Evolutionary conservation across 306 rosid species (phyloP).

Genomic region (Rosa multiflora): DNA sequence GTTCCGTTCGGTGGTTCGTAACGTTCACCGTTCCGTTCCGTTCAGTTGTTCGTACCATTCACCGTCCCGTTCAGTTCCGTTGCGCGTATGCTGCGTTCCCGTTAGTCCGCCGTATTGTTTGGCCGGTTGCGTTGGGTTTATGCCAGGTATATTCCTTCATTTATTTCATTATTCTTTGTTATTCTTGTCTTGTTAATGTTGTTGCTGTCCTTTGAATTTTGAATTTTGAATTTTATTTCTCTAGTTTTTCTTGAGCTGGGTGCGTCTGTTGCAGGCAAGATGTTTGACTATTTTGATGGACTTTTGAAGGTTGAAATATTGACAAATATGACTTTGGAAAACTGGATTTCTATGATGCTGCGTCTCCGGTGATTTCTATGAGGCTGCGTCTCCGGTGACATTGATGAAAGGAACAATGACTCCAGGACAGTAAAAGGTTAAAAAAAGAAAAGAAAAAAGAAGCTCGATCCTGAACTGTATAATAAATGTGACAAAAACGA

Average conservation of each 20-base stretch:
- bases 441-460: not conserved
- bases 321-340: not conserved
- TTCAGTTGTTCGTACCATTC: not conserved
- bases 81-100: conserved; percentile 27
- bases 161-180: not conserved
- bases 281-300: not conserved
- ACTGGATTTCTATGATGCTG: not conserved
- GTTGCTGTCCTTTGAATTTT: not conserved
- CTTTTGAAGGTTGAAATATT: not conserved
- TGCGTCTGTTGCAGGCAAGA: conserved; percentile 21
- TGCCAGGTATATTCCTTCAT: conserved; percentile 41
- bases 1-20: conserved; percentile 3
- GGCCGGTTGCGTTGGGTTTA: conserved; percentile 18
- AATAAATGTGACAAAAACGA: not conserved
- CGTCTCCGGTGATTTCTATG: not conserved
- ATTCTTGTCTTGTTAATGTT: not conserved
- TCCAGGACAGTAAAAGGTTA: not conserved
- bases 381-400: not conserved
- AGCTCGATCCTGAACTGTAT: not conserved
- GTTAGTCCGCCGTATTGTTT: conserved; percentile 26
- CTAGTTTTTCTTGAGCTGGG: not conserved
- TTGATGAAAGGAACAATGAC: not conserved
- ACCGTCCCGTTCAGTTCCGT: conserved; percentile 24
- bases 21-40: conserved; percentile 14
- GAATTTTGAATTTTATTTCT: no score